Evolutionary conservation across 495 filamentous ascomycete species (phyloP), one percentile per base, ranked within the genome.

Genomic region (Penicillium egyptiacum): DNA sequence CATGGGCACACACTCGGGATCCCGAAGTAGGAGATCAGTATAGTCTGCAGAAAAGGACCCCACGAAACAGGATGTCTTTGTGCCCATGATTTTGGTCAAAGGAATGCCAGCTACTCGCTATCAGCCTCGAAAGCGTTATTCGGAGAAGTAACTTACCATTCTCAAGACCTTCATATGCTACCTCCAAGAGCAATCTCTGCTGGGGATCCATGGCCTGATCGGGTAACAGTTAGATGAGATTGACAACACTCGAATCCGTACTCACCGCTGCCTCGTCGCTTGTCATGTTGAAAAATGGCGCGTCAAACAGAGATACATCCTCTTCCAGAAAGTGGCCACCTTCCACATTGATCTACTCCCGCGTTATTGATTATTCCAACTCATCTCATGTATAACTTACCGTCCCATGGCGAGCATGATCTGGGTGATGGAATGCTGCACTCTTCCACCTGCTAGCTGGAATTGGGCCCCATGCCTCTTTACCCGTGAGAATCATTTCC

Each of bases 131-230:
- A 12, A 10, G 3, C 16, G 19, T 25, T 25, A 23, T 40, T n/a
- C 4, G 23, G 11, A 17, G 26, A 19, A 35, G 17, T 16, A 20
- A 28, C 55, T 17, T 58, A 64, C 63, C 63, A 50, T 65, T 70
- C 23, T 89, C 84, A 14, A 88, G 67, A 0, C 78, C 79, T 56
- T 88, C 83, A 45, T 86, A 89, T 12, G 79, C 73, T 2, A 76
- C 67, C 60, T 88, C 86, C 8, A 89, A 72, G n/a, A 85, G 65
- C 5, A 84, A 62, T 11, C 79, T 63, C 50, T 80, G 78, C 47
- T 79, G 73, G 2, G 79, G 79, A 47, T 82, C 79, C 70, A 82
- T 77, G 4, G 63, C 63, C 64, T 53, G 11, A 7, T 12, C 5
- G 8, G 2, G 25, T 30, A 4, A 47, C 10, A 25, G 11, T 46